phyloP scores from a whole-genome alignment of 495 filamentous ascomycete species.

The Aspergillus cristatus region DNA sequence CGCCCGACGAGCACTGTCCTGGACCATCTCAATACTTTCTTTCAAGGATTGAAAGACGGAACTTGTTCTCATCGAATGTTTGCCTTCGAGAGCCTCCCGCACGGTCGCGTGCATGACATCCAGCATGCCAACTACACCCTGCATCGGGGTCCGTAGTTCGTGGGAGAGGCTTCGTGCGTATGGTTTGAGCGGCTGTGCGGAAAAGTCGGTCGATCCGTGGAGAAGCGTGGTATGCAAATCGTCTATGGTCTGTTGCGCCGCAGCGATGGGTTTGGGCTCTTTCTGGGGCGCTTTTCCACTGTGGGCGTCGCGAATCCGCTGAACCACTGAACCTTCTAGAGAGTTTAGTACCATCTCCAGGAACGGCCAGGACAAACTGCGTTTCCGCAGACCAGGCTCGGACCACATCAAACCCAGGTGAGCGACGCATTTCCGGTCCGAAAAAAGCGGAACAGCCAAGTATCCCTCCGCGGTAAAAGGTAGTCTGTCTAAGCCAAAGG shows the following conservation, averaged over 20 bases:
- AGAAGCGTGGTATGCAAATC: slow-evolving; percentile 11
- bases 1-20: slow-evolving; percentile 71
- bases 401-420: slow-evolving; percentile 75
- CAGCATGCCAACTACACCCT: slow-evolving; percentile 77
- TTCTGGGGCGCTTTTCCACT: slow-evolving; percentile 21
- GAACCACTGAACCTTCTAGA: slow-evolving; percentile 62
- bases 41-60: slow-evolving; percentile 55
- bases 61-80: slow-evolving; percentile 39
- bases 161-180: slow-evolving; percentile 74
- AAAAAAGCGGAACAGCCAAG: slow-evolving; percentile 62
- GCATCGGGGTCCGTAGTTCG: slow-evolving; percentile 76
- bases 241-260: slow-evolving; percentile 27
- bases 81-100: slow-evolving; percentile 54
- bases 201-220: slow-evolving; percentile 22
- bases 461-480: slow-evolving; percentile 59
- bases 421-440: slow-evolving; percentile 59
- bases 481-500: slow-evolving; percentile 51
- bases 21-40: slow-evolving; percentile 68
- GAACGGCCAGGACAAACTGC: slow-evolving; percentile 57
- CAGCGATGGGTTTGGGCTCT: slow-evolving; percentile 11
- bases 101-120: slow-evolving; percentile 80
- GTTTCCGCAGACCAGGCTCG: slow-evolving; percentile 45
- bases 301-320: slow-evolving; percentile 46
- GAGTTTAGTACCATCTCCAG: slow-evolving; percentile 66
- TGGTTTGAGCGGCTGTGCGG: slow-evolving; percentile 61